phyloP scores from a whole-genome alignment of 2,329 filamentous ascomycete species.

The Cercospora brassicicola region DNA sequence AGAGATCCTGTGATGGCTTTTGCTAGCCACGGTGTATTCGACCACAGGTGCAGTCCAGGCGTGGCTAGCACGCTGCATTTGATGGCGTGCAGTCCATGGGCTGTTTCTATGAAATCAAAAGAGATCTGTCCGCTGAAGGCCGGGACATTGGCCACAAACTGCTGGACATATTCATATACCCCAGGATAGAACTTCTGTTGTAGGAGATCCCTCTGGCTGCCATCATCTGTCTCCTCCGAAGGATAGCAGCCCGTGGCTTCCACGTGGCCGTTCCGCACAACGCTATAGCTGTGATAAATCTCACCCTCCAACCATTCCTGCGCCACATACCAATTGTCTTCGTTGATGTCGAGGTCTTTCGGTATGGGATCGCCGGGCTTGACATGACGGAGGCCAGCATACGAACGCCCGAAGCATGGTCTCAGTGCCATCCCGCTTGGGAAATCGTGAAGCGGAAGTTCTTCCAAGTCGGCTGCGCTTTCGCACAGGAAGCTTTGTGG shows the following conservation, averaged over 20 bases:
- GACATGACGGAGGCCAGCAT: slow-evolving; percentile 21
- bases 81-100: slow-evolving; percentile 31
- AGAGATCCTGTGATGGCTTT: slow-evolving; percentile 20
- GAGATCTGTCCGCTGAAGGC: slow-evolving; percentile 31
- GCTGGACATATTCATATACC: slow-evolving; percentile 33
- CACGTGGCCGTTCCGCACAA: slow-evolving; percentile 32
- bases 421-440: slow-evolving; percentile 34
- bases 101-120: slow-evolving; percentile 36
- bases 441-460: slow-evolving; percentile 25
- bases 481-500: slow-evolving; percentile 33
- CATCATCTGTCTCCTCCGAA: slow-evolving; percentile 37
- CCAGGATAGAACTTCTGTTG: slow-evolving; percentile 25
- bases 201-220: slow-evolving; percentile 35
- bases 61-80: slow-evolving; percentile 38
- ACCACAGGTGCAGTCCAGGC: slow-evolving; percentile 36
- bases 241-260: slow-evolving; percentile 36
- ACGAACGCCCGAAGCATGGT: slow-evolving; percentile 36
- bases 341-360: slow-evolving; percentile 19
- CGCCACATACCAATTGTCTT: slow-evolving; percentile 30
- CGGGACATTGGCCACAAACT: slow-evolving; percentile 23
- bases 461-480: slow-evolving; percentile 25
- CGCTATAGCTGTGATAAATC: slow-evolving; percentile 36
- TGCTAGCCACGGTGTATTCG: slow-evolving; percentile 24
- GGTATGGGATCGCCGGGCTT: slow-evolving; percentile 18
- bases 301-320: slow-evolving; percentile 38